phyloP scores from a whole-genome alignment of 345 rosid genomes.

The Schrenkiella parvula region DNA sequence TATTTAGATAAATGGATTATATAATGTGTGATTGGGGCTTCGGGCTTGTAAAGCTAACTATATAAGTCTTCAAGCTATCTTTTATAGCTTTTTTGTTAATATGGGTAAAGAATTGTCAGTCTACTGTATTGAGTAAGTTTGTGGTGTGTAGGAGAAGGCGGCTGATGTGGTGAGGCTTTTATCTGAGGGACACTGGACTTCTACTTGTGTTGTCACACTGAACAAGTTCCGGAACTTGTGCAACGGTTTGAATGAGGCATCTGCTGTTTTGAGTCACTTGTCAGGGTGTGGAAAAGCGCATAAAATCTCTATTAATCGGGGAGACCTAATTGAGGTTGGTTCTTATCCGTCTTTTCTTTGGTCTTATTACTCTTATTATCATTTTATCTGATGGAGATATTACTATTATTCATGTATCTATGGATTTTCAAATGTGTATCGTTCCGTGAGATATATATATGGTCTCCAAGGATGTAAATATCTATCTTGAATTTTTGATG shows the following conservation, averaged over 20 bases:
- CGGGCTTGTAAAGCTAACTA: background rate
- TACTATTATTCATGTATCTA: background rate
- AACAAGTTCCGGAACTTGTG: slow-evolving; percentile 56
- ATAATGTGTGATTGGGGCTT: background rate
- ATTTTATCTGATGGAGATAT: background rate
- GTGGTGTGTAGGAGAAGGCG: slow-evolving; percentile 28
- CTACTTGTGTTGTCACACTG: slow-evolving; percentile 52
- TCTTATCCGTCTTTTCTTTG: background rate
- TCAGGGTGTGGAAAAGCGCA: slow-evolving; percentile 57
- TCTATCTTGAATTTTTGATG: background rate
- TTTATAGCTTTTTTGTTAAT: background rate
- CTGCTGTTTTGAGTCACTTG: slow-evolving; percentile 64
- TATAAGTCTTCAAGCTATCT: background rate
- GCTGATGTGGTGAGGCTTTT: slow-evolving; percentile 26
- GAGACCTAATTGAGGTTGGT: slow-evolving; percentile 66
- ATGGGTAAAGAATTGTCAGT: background rate
- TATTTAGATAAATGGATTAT: background rate
- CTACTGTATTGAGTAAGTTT: background rate
- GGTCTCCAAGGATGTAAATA: background rate
- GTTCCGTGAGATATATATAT: background rate
- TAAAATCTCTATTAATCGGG: slow-evolving; percentile 47
- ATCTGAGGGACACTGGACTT: slow-evolving; percentile 37
- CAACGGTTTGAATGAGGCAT: slow-evolving; percentile 59
- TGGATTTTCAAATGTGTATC: background rate
- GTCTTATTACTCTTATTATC: background rate